Percentiles rank a stretch among this genome's conserved stretches.
These are phyloP conservation scores for Starmerella riodocensis DNA, from an alignment of 805 yeast genomes.

Conservation along the genomic window DNA sequence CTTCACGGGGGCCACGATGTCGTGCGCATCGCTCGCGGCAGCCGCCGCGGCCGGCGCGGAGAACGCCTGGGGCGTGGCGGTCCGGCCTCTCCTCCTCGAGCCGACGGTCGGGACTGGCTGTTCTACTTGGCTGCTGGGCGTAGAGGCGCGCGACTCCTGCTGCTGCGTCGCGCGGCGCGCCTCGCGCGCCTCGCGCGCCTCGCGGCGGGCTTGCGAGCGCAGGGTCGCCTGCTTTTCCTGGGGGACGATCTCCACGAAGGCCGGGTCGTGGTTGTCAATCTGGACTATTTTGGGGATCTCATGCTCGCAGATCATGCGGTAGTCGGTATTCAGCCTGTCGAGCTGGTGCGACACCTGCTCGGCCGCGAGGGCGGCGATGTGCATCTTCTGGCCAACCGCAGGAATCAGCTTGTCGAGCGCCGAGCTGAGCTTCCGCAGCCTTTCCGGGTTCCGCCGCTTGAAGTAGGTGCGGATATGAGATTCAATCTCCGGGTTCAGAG, in stretches of 20 bases:
- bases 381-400: slow-evolving; percentile 92
- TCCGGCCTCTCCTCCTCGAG: slow-evolving; percentile 16
- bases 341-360: slow-evolving; percentile 61
- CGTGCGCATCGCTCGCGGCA: too few species aligned
- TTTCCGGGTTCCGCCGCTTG: slow-evolving; percentile 24
- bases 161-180: slow-evolving; percentile 33
- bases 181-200: slow-evolving; percentile 80
- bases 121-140: slow-evolving; percentile 8
- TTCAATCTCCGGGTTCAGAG: slow-evolving; percentile 55
- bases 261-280: slow-evolving; percentile 62
- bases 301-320: slow-evolving; percentile 52
- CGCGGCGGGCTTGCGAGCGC: slow-evolving; percentile 75
- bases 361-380: slow-evolving; percentile 81
- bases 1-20: too few species aligned
- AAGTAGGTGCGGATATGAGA: slow-evolving; percentile 40
- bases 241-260: slow-evolving; percentile 53
- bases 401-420: slow-evolving; percentile 63
- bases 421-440: slow-evolving; percentile 30
- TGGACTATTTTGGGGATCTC: slow-evolving; percentile 76
- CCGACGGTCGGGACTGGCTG: slow-evolving; percentile 1
- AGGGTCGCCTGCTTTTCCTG: slow-evolving; percentile 45
- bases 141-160: slow-evolving; percentile 17
- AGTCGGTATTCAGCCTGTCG: slow-evolving; percentile 65
- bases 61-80: slow-evolving; percentile 10
- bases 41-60: too few species aligned